A percentile compares a stretch with the other conserved stretches of the same genome.
Evolutionary conservation across 441 rosid genomes (phyloP).

Genomic region (Codiaeum variegatum): DNA sequence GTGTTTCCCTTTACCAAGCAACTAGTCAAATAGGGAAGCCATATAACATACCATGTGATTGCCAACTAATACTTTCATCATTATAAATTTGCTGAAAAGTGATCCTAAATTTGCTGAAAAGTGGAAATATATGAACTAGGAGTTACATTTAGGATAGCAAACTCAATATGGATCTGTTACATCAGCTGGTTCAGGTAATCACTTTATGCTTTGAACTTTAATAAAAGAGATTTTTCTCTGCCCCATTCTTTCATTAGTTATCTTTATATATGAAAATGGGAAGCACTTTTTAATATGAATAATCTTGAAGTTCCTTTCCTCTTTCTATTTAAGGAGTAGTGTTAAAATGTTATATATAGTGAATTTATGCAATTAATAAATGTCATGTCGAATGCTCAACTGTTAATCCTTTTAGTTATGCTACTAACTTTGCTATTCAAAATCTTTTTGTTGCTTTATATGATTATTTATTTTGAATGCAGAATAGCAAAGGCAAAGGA

Average conservation of each 20-base stretch:
- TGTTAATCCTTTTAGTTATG: background rate
- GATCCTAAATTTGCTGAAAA: no score
- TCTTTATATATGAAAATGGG: background rate
- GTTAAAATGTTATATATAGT: no score
- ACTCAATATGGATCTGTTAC: constrained; percentile 53
- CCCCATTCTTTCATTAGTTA: background rate
- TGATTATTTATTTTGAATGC: background rate
- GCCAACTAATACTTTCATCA: constrained; percentile 37
- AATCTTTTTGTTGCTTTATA: background rate
- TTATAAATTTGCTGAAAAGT: no score
- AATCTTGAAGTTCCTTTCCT: background rate
- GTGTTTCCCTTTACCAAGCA: constrained; percentile 30
- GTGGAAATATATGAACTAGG: no score
- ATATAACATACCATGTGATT: constrained; percentile 56
- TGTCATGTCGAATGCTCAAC: no score
- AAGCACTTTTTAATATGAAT: background rate
- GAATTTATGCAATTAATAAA: no score
- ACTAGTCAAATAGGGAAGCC: constrained; percentile 15
- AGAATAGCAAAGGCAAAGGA: constrained; percentile 87
- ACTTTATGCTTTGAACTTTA: constrained; percentile 10
- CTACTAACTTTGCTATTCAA: no score
- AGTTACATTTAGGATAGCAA: constrained; percentile 42
- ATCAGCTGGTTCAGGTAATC: constrained; percentile 53
- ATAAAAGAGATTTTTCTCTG: background rate
- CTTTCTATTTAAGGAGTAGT: constrained; percentile 1